Evolutionary conservation across 768 basidiomycete species (phyloP), one percentile per base, ranked within the genome.

Genomic region (Lentinula guzmanii): DNA sequence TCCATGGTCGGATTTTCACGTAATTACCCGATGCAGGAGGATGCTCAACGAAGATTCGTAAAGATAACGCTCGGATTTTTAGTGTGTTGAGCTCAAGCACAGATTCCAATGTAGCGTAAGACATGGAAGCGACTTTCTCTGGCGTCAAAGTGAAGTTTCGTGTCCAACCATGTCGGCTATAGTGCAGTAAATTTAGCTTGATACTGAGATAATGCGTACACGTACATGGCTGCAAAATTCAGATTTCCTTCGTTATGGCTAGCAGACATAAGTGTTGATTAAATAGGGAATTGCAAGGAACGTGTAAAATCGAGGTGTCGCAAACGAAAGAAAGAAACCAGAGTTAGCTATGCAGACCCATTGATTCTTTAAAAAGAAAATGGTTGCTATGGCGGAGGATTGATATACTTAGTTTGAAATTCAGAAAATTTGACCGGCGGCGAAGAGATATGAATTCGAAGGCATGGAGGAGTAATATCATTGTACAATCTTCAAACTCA

Each of bases 101-200:
- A 45, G 64, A 66, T 52, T 67, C 66, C 16, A 70, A 64, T 43
- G 67, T 67, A 24, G 65, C 67, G 41, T 70, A 70, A 35, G 65
- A 65, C 37, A 70, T 59, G 28, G 59, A 53, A 6, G 60, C 58
- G 16, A 70, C 65, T 56, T 70, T 66, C 10, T 65, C 65, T 16
- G 67, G 64, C 3, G 66, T 62, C 8, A 70, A 63, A 28, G 65
- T 65, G 51, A 70, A 67, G 37, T 62, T 63, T 28, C 69, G 65
- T 13, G 67, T 65, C 69, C 69, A 70, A 28, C 69, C 69, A 62
- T 67, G 66, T 18, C 69, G 67, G 46, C 69, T 70, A 37, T 28
- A 31, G 15, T 21, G 11, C 5, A 43, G 21, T 15, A 41, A 31
- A 15, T 15, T 35, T 31, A 42, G 24, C 7, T n/a, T 16, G 42